A percentile compares a stretch with the other conserved stretches of the same genome.
phyloP scores from a whole-genome alignment of 2,329 filamentous ascomycete species.

The Ophiocordyceps polyrhachis-furcata region DNA sequence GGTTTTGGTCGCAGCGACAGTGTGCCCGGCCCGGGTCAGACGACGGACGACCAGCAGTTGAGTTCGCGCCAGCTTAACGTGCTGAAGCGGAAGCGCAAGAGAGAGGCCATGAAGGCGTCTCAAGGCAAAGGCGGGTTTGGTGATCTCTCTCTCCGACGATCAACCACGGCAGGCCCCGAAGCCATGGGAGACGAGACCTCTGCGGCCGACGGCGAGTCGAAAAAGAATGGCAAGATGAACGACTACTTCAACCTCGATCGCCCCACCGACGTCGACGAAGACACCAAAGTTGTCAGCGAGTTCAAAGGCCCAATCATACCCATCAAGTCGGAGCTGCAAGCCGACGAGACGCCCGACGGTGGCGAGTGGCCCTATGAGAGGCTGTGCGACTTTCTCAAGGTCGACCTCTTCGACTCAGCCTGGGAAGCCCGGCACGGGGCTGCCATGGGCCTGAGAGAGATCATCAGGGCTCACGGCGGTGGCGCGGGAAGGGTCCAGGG shows the following conservation, averaged over 20 bases:
- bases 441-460: slow-evolving; percentile 82
- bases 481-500: slow-evolving; percentile 65
- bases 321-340: slow-evolving; percentile 72
- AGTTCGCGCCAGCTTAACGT: slow-evolving; percentile 92
- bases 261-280: slow-evolving; percentile 61
- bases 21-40: slow-evolving; percentile 18
- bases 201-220: slow-evolving; percentile 28
- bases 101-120: slow-evolving; percentile 68
- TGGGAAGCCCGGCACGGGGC: slow-evolving; percentile 97
- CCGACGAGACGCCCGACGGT: slow-evolving; percentile 58
- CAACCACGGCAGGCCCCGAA: slow-evolving; percentile 41
- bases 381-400: slow-evolving; percentile 79
- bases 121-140: slow-evolving; percentile 79
- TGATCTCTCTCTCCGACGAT: slow-evolving; percentile 56
- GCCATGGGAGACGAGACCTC: slow-evolving; percentile 42
- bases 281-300: slow-evolving; percentile 81
- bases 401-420: slow-evolving; percentile 80
- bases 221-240: slow-evolving; percentile 43
- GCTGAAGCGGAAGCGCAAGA: slow-evolving; percentile 83
- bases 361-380: slow-evolving; percentile 87
- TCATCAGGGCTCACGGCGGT: slow-evolving; percentile 75
- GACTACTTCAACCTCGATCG: slow-evolving; percentile 90
- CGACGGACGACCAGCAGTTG: slow-evolving; percentile 48
- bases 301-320: slow-evolving; percentile 72
- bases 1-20: slow-evolving; percentile 17